Evolutionary conservation across 768 basidiomycete genomes (phyloP).

Genomic region (Lentinula guzmanii): DNA sequence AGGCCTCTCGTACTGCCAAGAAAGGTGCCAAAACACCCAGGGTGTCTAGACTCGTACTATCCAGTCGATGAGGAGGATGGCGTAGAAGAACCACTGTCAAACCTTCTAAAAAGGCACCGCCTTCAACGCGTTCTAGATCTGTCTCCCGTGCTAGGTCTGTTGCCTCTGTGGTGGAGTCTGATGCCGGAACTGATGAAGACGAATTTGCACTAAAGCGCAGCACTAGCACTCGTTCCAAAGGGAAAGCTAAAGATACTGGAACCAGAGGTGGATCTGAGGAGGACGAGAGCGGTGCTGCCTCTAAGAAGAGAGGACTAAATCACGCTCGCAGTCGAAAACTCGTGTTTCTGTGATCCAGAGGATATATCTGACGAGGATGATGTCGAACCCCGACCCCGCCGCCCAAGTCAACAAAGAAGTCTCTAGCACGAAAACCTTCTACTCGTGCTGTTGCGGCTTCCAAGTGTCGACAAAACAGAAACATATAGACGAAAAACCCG

Average conservation of each 20-base stretch:
- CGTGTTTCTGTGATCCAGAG: slow-evolving; percentile 5
- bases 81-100: slow-evolving; percentile 10
- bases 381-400: not conserved
- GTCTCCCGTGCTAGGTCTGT: slow-evolving; percentile 5
- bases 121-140: slow-evolving; percentile 4
- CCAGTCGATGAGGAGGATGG: not conserved
- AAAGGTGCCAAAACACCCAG: slow-evolving; percentile 15
- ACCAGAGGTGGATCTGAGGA: not conserved
- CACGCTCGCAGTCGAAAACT: slow-evolving; percentile 5
- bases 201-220: not conserved
- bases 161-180: slow-evolving; percentile 6
- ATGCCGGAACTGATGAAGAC: slow-evolving; percentile 8
- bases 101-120: slow-evolving; percentile 10
- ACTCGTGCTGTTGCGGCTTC: slow-evolving; percentile 7
- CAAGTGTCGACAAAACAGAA: slow-evolving; percentile 9
- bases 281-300: slow-evolving; percentile 3
- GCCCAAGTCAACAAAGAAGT: slow-evolving; percentile 2
- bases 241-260: slow-evolving; percentile 3
- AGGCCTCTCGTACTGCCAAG: slow-evolving; percentile 15
- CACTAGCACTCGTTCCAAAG: slow-evolving; percentile 8
- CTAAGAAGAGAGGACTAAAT: not conserved
- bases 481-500: slow-evolving; percentile 12
- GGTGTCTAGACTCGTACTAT: not conserved
- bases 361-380: not conserved
- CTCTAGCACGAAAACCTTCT: slow-evolving; percentile 6